phyloP scores from a whole-genome alignment of 345 rosid species.

The Psidium guajava region DNA sequence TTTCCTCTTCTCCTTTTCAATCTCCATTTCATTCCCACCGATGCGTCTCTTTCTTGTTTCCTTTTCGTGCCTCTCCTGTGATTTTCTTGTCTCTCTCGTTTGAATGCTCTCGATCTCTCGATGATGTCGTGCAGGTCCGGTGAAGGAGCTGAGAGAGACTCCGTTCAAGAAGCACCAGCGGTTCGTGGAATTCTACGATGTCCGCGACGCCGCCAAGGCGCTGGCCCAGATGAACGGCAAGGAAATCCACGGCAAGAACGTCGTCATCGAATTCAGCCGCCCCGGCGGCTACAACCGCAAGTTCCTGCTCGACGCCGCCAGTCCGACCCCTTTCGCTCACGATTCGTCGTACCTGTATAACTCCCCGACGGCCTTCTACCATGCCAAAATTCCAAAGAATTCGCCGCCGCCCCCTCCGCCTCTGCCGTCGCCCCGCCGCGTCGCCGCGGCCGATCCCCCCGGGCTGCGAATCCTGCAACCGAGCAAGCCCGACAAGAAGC shows the following conservation, averaged over 20 bases:
- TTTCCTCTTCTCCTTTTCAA: not conserved
- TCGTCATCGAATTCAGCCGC: slow-evolving; percentile 70
- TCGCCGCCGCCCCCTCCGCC: slow-evolving; percentile 11
- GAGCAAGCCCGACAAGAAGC: not conserved
- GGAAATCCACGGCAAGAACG: slow-evolving; percentile 39
- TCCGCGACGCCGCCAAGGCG: slow-evolving; percentile 76
- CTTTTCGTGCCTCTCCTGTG: not conserved
- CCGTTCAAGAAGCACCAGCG: slow-evolving; percentile 77
- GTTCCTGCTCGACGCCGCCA: slow-evolving; percentile 23
- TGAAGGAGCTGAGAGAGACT: slow-evolving; percentile 83
- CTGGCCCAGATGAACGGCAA: slow-evolving; percentile 59
- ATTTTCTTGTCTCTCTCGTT: not conserved
- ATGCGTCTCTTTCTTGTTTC: not conserved
- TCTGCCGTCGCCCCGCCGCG: not conserved
- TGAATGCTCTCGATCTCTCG: not conserved
- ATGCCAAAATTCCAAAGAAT: not conserved
- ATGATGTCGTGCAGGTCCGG: slow-evolving; percentile 27
- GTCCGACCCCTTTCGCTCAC: not conserved
- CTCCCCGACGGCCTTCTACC: not conserved
- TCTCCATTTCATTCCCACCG: not conserved
- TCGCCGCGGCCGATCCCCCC: not conserved
- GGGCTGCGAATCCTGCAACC: not conserved
- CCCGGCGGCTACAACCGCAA: slow-evolving; percentile 68
- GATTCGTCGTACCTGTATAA: not conserved
- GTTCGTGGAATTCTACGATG: slow-evolving; percentile 77